A percentile compares a stretch with the other conserved stretches of the same genome.
Conservation (phyloP, 768 basidiomycete genomes). For the Auriculariales sp. region DNA sequence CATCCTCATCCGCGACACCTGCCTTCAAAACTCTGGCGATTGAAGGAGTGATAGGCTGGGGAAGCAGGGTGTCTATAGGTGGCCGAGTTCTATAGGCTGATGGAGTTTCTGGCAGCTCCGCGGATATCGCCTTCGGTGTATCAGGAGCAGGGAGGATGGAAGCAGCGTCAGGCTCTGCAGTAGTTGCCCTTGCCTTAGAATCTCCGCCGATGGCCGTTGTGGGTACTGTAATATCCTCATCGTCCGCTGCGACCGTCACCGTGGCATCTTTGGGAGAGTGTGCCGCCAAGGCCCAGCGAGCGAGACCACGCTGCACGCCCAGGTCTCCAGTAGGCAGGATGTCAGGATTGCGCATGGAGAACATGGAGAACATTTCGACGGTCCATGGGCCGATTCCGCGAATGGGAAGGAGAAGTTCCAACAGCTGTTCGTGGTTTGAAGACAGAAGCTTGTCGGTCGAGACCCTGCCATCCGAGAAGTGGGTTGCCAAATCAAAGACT, state of each 20-base stretch:
- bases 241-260: conserved; percentile 22
- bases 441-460: conserved; percentile 55
- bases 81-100: background rate
- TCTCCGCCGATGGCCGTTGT: conserved; percentile 12
- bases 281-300: conserved; percentile 52
- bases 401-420: conserved; percentile 60
- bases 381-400: conserved; percentile 62
- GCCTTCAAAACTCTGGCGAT: conserved; percentile 37
- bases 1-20: conserved; percentile 15
- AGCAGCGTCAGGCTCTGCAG: conserved; percentile 4
- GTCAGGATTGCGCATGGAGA: conserved; percentile 70
- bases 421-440: conserved; percentile 64
- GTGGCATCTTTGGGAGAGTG: conserved; percentile 34
- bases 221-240: conserved; percentile 4
- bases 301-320: conserved; percentile 63
- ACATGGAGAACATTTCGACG: conserved; percentile 93
- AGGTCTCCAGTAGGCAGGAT: conserved; percentile 70
- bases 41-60: conserved; percentile 53
- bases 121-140: background rate
- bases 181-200: conserved; percentile 2
- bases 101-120: background rate
- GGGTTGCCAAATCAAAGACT: conserved; percentile 68
- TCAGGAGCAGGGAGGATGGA: background rate
- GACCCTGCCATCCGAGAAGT: conserved; percentile 71
- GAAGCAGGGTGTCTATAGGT: conserved; percentile 21